Evolutionary conservation across 768 basidiomycete genomes (phyloP), one percentile per base, ranked within the genome.

Genomic region (Leccinum truebloodii): DNA sequence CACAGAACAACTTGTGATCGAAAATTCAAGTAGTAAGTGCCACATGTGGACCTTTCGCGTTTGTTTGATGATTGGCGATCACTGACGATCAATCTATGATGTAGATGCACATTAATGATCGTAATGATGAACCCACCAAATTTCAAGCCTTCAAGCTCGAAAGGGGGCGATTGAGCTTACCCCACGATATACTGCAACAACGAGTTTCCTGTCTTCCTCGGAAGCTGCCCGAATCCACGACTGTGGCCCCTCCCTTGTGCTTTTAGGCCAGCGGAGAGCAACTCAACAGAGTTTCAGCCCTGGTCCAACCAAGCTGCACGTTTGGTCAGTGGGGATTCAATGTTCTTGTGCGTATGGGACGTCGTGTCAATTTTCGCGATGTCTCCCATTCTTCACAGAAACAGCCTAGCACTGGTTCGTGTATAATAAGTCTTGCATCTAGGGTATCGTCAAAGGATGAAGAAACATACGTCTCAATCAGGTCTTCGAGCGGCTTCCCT

Each of bases 81-180:
- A 28, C 28, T 64, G 16, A 59, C 14, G 34, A 65, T 55, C 22
- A 48, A 55, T 52, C 35, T n/a, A 26, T 13, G 41, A 39, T 44
- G n/a, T 10, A 34, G 48, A 18, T 32, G 34, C 52, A 34, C 28
- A 16, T 48, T 28, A 28, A 28, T 30, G 35, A 41, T 22, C 14
- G 18, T 18, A 49, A 49, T 16, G 22, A 18, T 28, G n/a, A 16
- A 49, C 30, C 2, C 4, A 53, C 14, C 28, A 32, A 26, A 12
- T 14, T 28, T 26, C 13, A 24, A 49, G 9, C 48, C 16, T 35
- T 35, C 26, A 16, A 24, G 16, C n/a, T 44, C 3, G 20, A 51
- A 22, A 30, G 37, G 16, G 10, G 10, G 26, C 6, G 7, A 3
- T 18, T n/a, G 3, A 28, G 22, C 26, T 28, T 28, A 28, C 28